phyloP scores from a whole-genome alignment of 331 rosid species.

The Malus hybrid region DNA sequence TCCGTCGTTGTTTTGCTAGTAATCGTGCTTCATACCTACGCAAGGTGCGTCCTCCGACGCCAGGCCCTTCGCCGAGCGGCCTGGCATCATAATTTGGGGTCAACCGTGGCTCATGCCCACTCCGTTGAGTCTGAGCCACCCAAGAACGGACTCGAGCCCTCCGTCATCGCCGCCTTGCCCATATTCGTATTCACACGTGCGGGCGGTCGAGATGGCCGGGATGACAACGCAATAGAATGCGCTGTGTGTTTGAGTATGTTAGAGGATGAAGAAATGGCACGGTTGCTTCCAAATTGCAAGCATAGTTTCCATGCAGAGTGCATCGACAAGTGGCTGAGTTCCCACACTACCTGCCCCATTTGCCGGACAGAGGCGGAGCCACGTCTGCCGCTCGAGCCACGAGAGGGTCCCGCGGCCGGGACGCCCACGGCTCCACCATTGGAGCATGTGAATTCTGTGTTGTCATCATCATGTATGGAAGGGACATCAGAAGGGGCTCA shows the following conservation, averaged over 20 bases:
- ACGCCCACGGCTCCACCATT: slow-evolving; percentile 17
- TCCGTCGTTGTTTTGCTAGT: slow-evolving; percentile 47
- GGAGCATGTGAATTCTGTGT: background rate
- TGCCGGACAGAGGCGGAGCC: slow-evolving; percentile 60
- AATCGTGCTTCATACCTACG: slow-evolving; percentile 69
- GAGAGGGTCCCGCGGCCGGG: slow-evolving; percentile 42
- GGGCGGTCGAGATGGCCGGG: background rate
- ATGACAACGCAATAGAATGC: slow-evolving; percentile 26
- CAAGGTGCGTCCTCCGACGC: slow-evolving; percentile 50
- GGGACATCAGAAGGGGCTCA: slow-evolving; percentile 22
- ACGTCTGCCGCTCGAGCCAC: slow-evolving; percentile 24
- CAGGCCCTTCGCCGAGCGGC: slow-evolving; percentile 55
- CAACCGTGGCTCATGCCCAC: slow-evolving; percentile 25
- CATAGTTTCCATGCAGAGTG: slow-evolving; percentile 61
- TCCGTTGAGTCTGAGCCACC: slow-evolving; percentile 16
- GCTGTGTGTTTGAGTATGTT: slow-evolving; percentile 42
- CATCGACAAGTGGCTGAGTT: slow-evolving; percentile 61
- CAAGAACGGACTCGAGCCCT: slow-evolving; percentile 46
- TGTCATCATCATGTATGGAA: slow-evolving; percentile 11
- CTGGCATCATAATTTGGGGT: slow-evolving; percentile 17
- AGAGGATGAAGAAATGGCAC: slow-evolving; percentile 29
- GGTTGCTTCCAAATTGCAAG: slow-evolving; percentile 61
- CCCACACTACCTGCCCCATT: slow-evolving; percentile 64
- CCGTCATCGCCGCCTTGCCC: slow-evolving; percentile 47
- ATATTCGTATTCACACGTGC: slow-evolving; percentile 21